A percentile compares a stretch with the other conserved stretches of the same genome.
Evolutionary conservation across 164 flowering plant species (phyloP).

Genomic region (Vitis rotundifolia): DNA sequence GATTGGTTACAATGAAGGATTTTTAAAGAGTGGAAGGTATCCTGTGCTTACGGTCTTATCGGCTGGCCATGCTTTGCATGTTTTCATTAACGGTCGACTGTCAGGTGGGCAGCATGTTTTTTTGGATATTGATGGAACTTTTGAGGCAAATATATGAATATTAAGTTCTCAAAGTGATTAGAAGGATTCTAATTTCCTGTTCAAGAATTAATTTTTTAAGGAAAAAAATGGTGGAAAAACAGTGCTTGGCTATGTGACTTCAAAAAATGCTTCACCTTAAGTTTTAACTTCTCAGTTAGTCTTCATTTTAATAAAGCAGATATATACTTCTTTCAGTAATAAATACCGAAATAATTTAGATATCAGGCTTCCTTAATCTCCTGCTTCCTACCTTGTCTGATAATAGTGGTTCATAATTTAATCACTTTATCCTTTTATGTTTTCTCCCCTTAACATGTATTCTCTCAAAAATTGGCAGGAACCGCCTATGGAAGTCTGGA

Average conservation of each 20-base stretch:
- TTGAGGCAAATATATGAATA: background rate
- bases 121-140: background rate
- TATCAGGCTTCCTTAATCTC: no score
- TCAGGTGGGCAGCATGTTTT: conserved; percentile 36
- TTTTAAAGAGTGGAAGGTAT: conserved; percentile 50
- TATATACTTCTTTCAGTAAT: no score
- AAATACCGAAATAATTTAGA: no score
- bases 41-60: conserved; percentile 61
- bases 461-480: conserved; percentile 43
- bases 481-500: conserved; percentile 80
- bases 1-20: conserved; percentile 52
- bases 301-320: no score
- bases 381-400: no score
- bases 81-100: conserved; percentile 67
- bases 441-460: background rate
- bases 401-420: background rate
- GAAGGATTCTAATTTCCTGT: no score
- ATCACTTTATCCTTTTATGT: background rate
- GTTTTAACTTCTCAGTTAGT: no score
- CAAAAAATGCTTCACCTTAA: no score
- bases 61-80: conserved; percentile 78
- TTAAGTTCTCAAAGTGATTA: no score
- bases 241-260: no score
- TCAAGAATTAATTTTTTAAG: no score
- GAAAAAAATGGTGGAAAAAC: no score